Evolutionary conservation across 768 basidiomycete genomes (phyloP).

Genomic region (Amanita rimosa): DNA sequence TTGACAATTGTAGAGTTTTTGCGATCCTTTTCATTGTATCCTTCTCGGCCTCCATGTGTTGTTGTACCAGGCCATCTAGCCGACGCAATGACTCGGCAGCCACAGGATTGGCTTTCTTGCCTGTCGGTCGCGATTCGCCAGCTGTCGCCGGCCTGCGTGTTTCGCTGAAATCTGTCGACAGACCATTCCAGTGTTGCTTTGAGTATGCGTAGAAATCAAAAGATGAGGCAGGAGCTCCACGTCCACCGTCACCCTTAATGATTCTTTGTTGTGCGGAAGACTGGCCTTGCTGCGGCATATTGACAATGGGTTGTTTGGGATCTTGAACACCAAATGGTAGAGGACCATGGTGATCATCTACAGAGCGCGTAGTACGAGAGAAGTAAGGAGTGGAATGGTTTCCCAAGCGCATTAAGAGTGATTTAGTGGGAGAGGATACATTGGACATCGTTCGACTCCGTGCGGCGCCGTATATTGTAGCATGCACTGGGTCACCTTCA

Average conservation of each 20-base stretch:
- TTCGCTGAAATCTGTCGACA: neutral
- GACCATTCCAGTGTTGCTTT: constrained; percentile 19
- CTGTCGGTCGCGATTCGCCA: constrained; percentile 17
- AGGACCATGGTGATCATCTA: constrained; percentile 13
- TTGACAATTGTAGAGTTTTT: constrained; percentile 22
- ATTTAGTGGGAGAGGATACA: constrained; percentile 18
- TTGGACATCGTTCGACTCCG: constrained; percentile 26
- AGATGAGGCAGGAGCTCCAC: constrained; percentile 24
- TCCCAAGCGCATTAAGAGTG: constrained; percentile 50
- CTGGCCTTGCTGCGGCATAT: constrained; percentile 28
- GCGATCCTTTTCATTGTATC: constrained; percentile 74
- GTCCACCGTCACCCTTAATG: constrained; percentile 23
- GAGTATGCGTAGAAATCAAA: constrained; percentile 38
- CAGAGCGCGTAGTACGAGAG: constrained; percentile 16
- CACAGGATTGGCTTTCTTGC: constrained; percentile 23
- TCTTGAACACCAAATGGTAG: constrained; percentile 19
- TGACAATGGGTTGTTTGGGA: constrained; percentile 39
- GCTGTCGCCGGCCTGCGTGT: constrained; percentile 16
- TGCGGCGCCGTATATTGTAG: constrained; percentile 8
- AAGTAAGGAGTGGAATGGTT: constrained; percentile 66
- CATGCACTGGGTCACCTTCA: constrained; percentile 23
- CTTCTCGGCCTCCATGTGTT: constrained; percentile 78
- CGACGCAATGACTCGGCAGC: constrained; percentile 50
- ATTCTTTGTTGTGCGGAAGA: constrained; percentile 29
- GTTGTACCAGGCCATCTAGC: constrained; percentile 70